These are phyloP conservation scores for Stylonectria norvegica DNA, from an alignment of 2,329 filamentous ascomycete genomes.

Conservation along the genomic window DNA sequence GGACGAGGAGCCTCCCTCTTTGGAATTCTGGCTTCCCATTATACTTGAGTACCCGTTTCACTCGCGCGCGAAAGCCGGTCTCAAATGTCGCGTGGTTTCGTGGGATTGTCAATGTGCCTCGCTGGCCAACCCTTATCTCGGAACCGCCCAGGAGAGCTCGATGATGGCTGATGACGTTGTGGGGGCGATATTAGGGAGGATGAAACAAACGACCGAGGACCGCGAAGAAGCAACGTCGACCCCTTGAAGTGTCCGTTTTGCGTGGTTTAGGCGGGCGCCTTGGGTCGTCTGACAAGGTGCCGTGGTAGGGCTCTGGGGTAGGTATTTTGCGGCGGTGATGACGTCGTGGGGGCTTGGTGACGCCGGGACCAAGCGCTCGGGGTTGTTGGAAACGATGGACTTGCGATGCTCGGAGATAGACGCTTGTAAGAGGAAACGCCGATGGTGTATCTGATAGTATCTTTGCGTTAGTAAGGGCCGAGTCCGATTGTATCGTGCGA, in stretches of 20 bases:
- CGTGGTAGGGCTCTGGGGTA: slow-evolving; percentile 16
- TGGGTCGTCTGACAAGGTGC: slow-evolving; percentile 21
- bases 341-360: slow-evolving; percentile 26
- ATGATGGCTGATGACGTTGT: slow-evolving; percentile 8
- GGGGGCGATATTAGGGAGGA: slow-evolving; percentile 44
- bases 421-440: slow-evolving; percentile 14
- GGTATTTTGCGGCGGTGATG: slow-evolving; percentile 26
- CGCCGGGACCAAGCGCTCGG: slow-evolving; percentile 23
- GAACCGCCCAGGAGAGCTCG: slow-evolving; percentile 10
- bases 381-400: slow-evolving; percentile 17
- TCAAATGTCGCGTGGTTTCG: slow-evolving; percentile 28
- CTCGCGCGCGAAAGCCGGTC: slow-evolving; percentile 25
- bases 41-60: slow-evolving; percentile 15
- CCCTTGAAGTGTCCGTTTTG: slow-evolving; percentile 51
- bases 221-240: slow-evolving; percentile 46
- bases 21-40: slow-evolving; percentile 77
- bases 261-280: slow-evolving; percentile 33
- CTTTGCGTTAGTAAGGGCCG: no score
- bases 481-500: no score
- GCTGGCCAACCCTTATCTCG: slow-evolving; percentile 16
- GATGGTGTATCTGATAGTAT: no score
- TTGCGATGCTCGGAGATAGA: slow-evolving; percentile 24
- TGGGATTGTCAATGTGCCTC: slow-evolving; percentile 19
- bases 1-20: slow-evolving; percentile 47
- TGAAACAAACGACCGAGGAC: slow-evolving; percentile 50